Base-by-base conservation (phyloP, 805 yeast genomes). In the Scheffersomyces amazonensis region DNA sequence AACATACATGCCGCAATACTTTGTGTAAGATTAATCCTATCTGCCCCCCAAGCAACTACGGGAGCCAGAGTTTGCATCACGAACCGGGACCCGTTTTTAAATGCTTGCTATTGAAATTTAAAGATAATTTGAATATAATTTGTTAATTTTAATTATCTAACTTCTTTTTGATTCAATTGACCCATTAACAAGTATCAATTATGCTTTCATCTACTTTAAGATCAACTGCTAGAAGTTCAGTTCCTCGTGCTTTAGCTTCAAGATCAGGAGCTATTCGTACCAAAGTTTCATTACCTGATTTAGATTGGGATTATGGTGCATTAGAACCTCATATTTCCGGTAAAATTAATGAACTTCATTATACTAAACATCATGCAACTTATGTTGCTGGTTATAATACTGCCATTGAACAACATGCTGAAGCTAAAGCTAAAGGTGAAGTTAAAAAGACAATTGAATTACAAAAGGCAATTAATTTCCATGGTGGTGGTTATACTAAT, bases 401-500 rank as follows among this genome's bases (percentile, higher is more conserved):
- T 21, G 72, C 77, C 24, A 56, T 69, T 50, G 72, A 64, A 37
- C 69, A 68, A 43, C 56, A 58, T 20, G 54, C 55, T 32, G 59
- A 61, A 32, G 61, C 64, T 16, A 59, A 64, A 41, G 52, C 62
- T 33, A 49, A 58, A 38, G 70, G 66, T 8, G 72, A 70, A 41
- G 68, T 71, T 34, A 56, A 59, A 47, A 55, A 62, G 34, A 60
- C 69, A 42, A 56, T 73, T 37, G 75, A 62, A 30, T 58, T 72
- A 44, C 73, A 71, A 43, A 68, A 67, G 43, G 56, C 58, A 39
- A 71, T 73, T 57, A 69, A 69, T 47, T 73, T 73, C 61, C 72
- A 72, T 41, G 78, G 74, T 36, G 77, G 77, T 37, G 77, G 77
- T 16, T 71, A 72, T 59, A 63, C 69, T 43, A 73, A 73, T 61